These are phyloP conservation scores for Fusarium tjaetaba DNA, from an alignment of 2,329 filamentous ascomycete species.

Conservation along the genomic window DNA sequence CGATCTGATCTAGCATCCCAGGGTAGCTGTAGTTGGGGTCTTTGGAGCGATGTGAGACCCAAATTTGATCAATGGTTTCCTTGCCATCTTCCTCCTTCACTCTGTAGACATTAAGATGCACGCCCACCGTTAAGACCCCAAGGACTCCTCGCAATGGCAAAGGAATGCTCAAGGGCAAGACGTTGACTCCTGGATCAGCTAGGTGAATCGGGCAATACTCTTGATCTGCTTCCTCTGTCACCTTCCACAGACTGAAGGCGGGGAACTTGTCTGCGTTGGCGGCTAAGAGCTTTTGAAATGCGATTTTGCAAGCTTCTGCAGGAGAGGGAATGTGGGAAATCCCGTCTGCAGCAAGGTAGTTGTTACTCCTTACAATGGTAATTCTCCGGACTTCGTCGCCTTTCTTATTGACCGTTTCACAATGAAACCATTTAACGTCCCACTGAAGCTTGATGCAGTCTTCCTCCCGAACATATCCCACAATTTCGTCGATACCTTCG, in stretches of 20 bases:
- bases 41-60: constrained; percentile 48
- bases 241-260: constrained; percentile 34
- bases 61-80: constrained; percentile 43
- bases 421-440: constrained; percentile 14
- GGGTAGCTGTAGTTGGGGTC: constrained; percentile 45
- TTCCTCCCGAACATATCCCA: constrained; percentile 33
- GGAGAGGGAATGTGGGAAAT: constrained; percentile 19
- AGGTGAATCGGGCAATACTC: constrained; percentile 46
- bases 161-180: constrained; percentile 43
- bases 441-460: constrained; percentile 25
- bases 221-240: constrained; percentile 12
- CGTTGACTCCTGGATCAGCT: constrained; percentile 25
- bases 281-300: constrained; percentile 25
- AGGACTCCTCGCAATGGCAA: constrained; percentile 49
- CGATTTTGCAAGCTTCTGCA: not conserved
- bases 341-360: not conserved
- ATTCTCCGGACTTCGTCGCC: not conserved
- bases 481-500: constrained; percentile 26
- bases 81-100: constrained; percentile 35
- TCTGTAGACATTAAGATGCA: constrained; percentile 52
- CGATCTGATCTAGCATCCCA: constrained; percentile 51
- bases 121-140: constrained; percentile 50
- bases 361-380: constrained; percentile 11
- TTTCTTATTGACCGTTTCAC: not conserved
- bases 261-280: constrained; percentile 40